Base-by-base conservation (phyloP, 139 green algal genomes). In the Diplosphaera chodatii region DNA sequence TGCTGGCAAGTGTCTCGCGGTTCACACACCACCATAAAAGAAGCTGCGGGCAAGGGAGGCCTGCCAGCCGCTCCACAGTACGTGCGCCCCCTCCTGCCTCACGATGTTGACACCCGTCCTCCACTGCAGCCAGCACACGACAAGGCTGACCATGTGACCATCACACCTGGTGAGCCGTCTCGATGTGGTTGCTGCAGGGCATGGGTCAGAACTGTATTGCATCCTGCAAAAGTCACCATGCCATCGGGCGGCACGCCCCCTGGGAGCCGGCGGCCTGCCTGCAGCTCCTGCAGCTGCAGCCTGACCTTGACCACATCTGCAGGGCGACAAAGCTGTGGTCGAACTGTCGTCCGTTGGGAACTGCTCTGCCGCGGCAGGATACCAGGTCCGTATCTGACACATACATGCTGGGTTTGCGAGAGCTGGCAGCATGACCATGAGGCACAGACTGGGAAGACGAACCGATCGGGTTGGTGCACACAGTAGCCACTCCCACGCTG, bases 301-400 rank as follows among this genome's bases (percentile, higher is more conserved):
- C 89, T 74, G 16, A 93, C 85, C 62, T 95, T 93, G 23, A 93
- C 77, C 0, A 93, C 89, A 66, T 94, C 89, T 83, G 80, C 40
- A 68, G 34, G 59, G 71, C 4, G 75, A 75, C 32, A 70, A 33
- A n/a, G n/a, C n/a, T n/a, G n/a, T n/a, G n/a, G n/a, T n/a, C n/a
- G n/a, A n/a, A n/a, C n/a, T n/a, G n/a, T n/a, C n/a, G n/a, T n/a
- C n/a, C n/a, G n/a, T n/a, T n/a, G n/a, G n/a, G n/a, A n/a, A n/a
- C n/a, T n/a, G n/a, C n/a, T n/a, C n/a, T n/a, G n/a, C n/a, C n/a
- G n/a, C n/a, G n/a, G n/a, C n/a, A n/a, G n/a, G n/a, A n/a, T n/a
- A n/a, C n/a, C n/a, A n/a, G n/a, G n/a, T n/a, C n/a, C n/a, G n/a
- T n/a, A n/a, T n/a, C n/a, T n/a, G n/a, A n/a, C n/a, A n/a, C n/a